Conservation (phyloP, 805 yeast genomes). For the Yarrowia bubula region DNA sequence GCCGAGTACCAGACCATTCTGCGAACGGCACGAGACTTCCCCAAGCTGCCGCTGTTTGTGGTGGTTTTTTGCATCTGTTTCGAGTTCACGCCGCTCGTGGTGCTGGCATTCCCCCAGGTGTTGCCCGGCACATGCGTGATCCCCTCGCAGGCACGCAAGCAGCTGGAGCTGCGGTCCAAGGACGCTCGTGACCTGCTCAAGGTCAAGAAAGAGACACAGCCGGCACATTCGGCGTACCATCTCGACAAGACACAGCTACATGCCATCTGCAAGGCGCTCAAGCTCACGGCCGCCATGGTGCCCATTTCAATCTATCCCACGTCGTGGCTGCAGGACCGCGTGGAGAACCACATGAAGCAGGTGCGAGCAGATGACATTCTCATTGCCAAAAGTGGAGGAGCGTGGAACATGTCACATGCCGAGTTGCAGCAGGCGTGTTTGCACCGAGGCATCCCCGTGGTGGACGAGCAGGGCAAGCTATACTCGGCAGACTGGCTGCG, state of each 20-base stretch:
- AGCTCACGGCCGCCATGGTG: slow-evolving; percentile 30
- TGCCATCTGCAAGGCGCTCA: slow-evolving; percentile 31
- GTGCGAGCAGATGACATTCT: slow-evolving; percentile 53
- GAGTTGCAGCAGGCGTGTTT: slow-evolving; percentile 53
- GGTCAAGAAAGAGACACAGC: background rate
- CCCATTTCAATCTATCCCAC: slow-evolving; percentile 40
- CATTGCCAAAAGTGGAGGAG: slow-evolving; percentile 45
- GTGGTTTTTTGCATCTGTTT: slow-evolving; percentile 52
- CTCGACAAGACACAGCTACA: slow-evolving; percentile 29
- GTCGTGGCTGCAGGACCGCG: slow-evolving; percentile 41
- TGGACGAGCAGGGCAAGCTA: background rate
- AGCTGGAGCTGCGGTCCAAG: background rate
- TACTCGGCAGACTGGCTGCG: slow-evolving; percentile 26
- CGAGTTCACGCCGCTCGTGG: slow-evolving; percentile 55
- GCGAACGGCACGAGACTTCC: slow-evolving; percentile 51
- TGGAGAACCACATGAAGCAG: slow-evolving; percentile 47
- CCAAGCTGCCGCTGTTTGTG: slow-evolving; percentile 59
- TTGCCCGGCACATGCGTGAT: slow-evolving; percentile 63
- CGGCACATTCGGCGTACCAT: slow-evolving; percentile 30
- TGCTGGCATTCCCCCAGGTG: slow-evolving; percentile 53
- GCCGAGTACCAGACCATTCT: slow-evolving; percentile 50
- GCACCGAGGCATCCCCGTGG: slow-evolving; percentile 47
- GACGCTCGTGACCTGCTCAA: slow-evolving; percentile 3
- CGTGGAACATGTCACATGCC: slow-evolving; percentile 46
- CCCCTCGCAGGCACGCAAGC: slow-evolving; percentile 42